Percentiles rank a stretch among this genome's conserved stretches.
These are phyloP conservation scores for Paramyrothecium sp. DNA, from an alignment of 2,329 filamentous ascomycete genomes.

Conservation along the genomic window DNA sequence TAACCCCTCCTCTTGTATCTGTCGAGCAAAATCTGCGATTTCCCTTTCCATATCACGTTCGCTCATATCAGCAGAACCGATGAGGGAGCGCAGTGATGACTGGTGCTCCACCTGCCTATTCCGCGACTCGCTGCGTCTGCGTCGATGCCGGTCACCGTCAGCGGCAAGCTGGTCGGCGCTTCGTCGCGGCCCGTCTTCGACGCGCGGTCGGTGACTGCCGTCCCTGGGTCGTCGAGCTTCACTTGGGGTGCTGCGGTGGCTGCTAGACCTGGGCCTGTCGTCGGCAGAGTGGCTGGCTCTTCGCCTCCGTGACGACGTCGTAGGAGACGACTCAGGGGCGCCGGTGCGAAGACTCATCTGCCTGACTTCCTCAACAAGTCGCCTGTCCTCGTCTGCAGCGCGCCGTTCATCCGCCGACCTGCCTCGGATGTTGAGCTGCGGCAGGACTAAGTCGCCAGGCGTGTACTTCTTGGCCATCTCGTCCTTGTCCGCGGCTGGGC, in stretches of 20 bases:
- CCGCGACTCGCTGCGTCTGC: constrained; percentile 43
- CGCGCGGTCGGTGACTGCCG: constrained; percentile 16
- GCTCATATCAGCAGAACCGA: constrained; percentile 76
- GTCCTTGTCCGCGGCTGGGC: constrained; percentile 68
- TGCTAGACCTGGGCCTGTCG: constrained; percentile 25
- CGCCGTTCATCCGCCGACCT: constrained; percentile 52
- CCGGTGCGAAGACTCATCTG: constrained; percentile 71
- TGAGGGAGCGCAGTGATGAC: constrained; percentile 79
- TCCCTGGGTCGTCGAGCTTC: constrained; percentile 23
- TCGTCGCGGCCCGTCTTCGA: constrained; percentile 20
- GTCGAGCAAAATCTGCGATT: constrained; percentile 84
- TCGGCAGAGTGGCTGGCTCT: constrained; percentile 34
- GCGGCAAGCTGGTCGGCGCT: constrained; percentile 35
- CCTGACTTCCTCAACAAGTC: constrained; percentile 69
- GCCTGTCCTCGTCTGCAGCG: constrained; percentile 64
- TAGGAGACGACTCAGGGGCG: constrained; percentile 43
- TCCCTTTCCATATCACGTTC: constrained; percentile 80
- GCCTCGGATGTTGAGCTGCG: constrained; percentile 51
- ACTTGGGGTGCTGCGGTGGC: constrained; percentile 27
- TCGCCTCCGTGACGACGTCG: constrained; percentile 22
- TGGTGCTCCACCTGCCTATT: constrained; percentile 79
- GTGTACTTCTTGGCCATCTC: constrained; percentile 76
- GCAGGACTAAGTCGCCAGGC: constrained; percentile 78
- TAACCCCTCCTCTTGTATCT: constrained; percentile 84
- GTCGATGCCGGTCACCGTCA: constrained; percentile 26